Evolutionary conservation across 2,329 filamentous ascomycete species (phyloP).

Genomic region (Hysterium pulicare): DNA sequence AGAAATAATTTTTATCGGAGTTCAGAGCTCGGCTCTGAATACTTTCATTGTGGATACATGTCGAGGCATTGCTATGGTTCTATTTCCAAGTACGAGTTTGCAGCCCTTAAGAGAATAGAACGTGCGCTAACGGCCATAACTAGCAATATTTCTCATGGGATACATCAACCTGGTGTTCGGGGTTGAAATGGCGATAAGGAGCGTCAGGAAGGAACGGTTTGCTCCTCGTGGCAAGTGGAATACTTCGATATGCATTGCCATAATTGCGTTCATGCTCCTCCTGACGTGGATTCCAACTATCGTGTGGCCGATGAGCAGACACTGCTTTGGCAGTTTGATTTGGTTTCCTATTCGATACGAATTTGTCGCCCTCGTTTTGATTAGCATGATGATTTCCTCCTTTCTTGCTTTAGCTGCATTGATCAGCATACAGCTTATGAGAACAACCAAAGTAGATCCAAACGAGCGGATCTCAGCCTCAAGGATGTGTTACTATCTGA

Average conservation of each 20-base stretch:
- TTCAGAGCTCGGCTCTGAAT: constrained; percentile 37
- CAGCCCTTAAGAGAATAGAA: background rate
- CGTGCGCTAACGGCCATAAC: no score
- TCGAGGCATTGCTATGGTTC: constrained; percentile 33
- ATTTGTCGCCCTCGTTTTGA: constrained; percentile 53
- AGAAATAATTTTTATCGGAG: constrained; percentile 36
- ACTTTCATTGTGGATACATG: constrained; percentile 36
- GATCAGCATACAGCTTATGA: constrained; percentile 58
- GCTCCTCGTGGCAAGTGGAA: constrained; percentile 59
- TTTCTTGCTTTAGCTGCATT: constrained; percentile 51
- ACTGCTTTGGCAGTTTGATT: constrained; percentile 65
- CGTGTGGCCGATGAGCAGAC: constrained; percentile 53
- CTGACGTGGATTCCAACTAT: constrained; percentile 58
- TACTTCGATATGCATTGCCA: constrained; percentile 54
- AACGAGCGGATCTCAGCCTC: constrained; percentile 63
- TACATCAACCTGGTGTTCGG: constrained; percentile 65
- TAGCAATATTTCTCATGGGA: constrained; percentile 65
- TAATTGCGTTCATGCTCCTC: constrained; percentile 52
- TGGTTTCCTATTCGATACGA: constrained; percentile 64
- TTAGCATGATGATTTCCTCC: constrained; percentile 50
- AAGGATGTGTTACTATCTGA: constrained; percentile 66
- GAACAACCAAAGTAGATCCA: constrained; percentile 53
- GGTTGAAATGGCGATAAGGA: constrained; percentile 58
- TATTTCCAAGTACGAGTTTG: constrained; percentile 31
- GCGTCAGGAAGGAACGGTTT: constrained; percentile 55